These are phyloP conservation scores for Iris pallida DNA, from an alignment of 116 monocot species.

Conservation along the genomic window DNA sequence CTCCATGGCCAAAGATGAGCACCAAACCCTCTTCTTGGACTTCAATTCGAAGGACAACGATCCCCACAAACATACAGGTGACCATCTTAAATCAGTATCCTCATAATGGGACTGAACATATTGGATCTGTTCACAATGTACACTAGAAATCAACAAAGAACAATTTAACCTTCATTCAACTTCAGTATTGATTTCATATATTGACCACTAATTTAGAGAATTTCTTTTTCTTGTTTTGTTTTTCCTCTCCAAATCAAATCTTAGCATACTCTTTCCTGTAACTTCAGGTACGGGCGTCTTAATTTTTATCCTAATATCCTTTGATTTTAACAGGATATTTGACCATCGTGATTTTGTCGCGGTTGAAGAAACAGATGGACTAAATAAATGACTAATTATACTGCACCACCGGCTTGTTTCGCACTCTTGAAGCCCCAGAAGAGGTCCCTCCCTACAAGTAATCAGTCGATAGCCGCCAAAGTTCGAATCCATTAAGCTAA, in stretches of 20 bases:
- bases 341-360: conserved; percentile 3
- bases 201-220: not conserved
- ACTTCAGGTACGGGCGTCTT: not conserved
- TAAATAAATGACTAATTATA: conserved; percentile 5
- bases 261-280: not conserved
- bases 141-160: too few species aligned
- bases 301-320: not conserved
- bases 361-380: not conserved
- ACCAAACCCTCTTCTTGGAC: not conserved
- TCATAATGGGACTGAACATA: too few species aligned
- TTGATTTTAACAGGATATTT: not conserved
- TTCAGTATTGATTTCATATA: too few species aligned
- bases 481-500: not conserved
- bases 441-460: not conserved
- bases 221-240: not conserved
- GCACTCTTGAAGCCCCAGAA: not conserved
- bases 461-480: not conserved
- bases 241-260: too few species aligned
- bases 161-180: too few species aligned
- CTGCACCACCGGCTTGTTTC: not conserved
- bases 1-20: not conserved
- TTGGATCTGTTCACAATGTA: too few species aligned
- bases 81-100: not conserved
- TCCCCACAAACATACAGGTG: not conserved
- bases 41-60: not conserved